Conservation (phyloP, 176 grass and related monocot species). For the Carex cristatella region DNA sequence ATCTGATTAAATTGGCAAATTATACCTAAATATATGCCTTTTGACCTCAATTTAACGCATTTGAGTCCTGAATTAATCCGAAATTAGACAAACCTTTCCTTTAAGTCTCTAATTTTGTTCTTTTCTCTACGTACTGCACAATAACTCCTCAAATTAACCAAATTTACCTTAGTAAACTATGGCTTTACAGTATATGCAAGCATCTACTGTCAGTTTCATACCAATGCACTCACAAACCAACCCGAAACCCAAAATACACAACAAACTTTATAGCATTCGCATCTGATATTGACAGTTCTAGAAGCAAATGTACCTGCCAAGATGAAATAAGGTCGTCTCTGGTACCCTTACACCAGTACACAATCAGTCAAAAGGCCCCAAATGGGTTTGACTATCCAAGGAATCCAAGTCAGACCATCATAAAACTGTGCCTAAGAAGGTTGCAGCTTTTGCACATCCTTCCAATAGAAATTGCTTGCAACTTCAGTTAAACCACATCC, state of each 20-base stretch:
- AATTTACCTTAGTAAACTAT: background rate
- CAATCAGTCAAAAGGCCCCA: slow-evolving; percentile 88
- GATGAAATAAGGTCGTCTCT: slow-evolving; percentile 74
- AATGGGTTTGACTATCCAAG: slow-evolving; percentile 78
- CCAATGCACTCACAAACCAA: background rate
- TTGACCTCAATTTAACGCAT: too few relatives aligned
- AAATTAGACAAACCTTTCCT: background rate
- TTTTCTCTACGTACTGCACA: background rate
- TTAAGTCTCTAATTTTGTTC: background rate
- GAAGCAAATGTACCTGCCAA: slow-evolving; percentile 43
- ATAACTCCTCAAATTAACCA: background rate
- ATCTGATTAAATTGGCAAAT: background rate
- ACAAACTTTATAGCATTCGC: background rate
- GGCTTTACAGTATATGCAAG: background rate
- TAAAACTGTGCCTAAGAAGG: slow-evolving; percentile 80
- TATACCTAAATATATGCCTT: background rate
- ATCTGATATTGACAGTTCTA: background rate
- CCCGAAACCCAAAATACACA: background rate
- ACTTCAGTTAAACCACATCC: slow-evolving; percentile 52
- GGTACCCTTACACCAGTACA: slow-evolving; percentile 58
- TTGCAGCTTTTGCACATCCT: slow-evolving; percentile 77
- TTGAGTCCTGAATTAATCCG: background rate
- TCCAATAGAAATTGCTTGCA: slow-evolving; percentile 79
- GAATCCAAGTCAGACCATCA: slow-evolving; percentile 50
- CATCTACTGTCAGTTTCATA: background rate